phyloP scores from a whole-genome alignment of 106 monocot genomes.

The Dendrobium officinale region DNA sequence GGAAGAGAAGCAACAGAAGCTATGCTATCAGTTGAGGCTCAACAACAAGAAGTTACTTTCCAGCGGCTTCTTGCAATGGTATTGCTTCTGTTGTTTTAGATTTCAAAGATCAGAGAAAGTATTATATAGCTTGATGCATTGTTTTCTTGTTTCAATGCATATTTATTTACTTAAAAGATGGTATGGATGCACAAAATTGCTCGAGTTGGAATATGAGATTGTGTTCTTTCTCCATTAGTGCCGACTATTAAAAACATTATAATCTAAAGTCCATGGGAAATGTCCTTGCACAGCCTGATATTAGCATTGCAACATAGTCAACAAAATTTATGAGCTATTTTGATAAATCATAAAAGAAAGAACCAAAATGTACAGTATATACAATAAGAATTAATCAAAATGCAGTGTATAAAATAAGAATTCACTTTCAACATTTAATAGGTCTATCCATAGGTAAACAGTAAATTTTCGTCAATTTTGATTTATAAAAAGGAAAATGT shows the following conservation, averaged over 20 bases:
- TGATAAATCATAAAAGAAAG: neutral
- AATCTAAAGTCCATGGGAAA: neutral
- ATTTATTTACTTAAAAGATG: neutral
- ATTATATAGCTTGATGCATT: neutral
- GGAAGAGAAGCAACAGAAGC: conserved; percentile 89
- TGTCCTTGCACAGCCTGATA: neutral
- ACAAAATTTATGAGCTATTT: neutral
- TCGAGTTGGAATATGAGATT: neutral
- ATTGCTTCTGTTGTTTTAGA: neutral
- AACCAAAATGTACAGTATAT: neutral
- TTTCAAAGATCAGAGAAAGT: neutral
- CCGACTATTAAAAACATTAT: neutral
- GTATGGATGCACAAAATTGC: neutral
- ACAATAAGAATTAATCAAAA: neutral
- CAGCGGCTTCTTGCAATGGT: conserved; percentile 77
- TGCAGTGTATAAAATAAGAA: neutral
- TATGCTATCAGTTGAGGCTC: conserved; percentile 74
- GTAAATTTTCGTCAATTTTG: neutral
- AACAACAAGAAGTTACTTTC: conserved; percentile 74
- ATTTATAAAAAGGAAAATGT: neutral
- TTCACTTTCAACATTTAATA: neutral
- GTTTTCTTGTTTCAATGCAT: neutral
- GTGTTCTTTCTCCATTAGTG: neutral
- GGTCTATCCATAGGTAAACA: neutral
- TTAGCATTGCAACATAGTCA: neutral